Conservation (phyloP, 257 asterid genomes). For the Orobanche coerulescens region DNA sequence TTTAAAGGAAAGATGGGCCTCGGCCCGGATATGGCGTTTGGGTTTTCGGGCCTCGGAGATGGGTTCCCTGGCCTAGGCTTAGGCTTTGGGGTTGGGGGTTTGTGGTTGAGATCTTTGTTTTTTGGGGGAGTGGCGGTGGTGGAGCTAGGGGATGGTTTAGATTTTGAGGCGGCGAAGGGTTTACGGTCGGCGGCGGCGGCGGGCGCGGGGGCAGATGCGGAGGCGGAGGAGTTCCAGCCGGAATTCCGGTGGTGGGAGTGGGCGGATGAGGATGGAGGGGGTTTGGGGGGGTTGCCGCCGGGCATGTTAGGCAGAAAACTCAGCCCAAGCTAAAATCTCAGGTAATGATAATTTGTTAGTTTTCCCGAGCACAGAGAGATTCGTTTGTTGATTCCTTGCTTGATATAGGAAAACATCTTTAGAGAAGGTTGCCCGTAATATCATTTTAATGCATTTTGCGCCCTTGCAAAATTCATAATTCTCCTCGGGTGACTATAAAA, state of each 20-base stretch:
- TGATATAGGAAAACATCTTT: too few species aligned
- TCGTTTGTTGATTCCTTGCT: too few species aligned
- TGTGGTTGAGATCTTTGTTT: conserved; percentile 23
- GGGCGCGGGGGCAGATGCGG: conserved; percentile 31
- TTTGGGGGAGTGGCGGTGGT: conserved; percentile 24
- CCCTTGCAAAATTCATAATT: too few species aligned
- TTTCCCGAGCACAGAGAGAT: too few species aligned
- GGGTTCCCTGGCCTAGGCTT: conserved; percentile 32
- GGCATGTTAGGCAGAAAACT: conserved; percentile 25
- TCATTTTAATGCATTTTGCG: too few species aligned
- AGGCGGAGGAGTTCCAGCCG: conserved; percentile 41
- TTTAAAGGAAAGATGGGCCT: conserved; percentile 39
- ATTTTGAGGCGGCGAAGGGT: conserved; percentile 25
- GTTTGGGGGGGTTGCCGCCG: conserved; percentile 41
- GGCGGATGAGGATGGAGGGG: conserved; percentile 29
- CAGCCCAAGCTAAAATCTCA: not conserved
- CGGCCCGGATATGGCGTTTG: conserved; percentile 24
- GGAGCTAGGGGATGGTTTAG: conserved; percentile 39
- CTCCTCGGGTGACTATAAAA: too few species aligned
- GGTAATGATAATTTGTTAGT: too few species aligned
- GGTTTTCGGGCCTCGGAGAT: conserved; percentile 33
- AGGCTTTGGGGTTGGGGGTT: conserved; percentile 34
- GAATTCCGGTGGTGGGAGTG: conserved; percentile 43
- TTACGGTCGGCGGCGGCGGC: conserved; percentile 27
- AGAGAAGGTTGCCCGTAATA: too few species aligned